Evolutionary conservation across 73 alveolate species (phyloP), one percentile per base, ranked within the genome.

Genomic region (Tetrahymena borealis): DNA sequence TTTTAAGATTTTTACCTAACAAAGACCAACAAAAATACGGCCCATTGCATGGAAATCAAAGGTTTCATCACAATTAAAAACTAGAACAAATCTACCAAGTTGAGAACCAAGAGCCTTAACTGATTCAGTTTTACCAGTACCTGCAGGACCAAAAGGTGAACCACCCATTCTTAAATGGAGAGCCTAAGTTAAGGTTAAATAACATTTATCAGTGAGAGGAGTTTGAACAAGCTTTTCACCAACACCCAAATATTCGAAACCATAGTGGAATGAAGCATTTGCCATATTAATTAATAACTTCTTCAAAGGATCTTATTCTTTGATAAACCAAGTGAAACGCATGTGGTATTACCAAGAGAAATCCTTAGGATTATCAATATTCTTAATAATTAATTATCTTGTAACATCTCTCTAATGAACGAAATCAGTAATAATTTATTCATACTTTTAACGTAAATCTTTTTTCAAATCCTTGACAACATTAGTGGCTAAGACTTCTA

Each of bases 11-110:
- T 3, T 60, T 60, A 60, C 85, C 91, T 99, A 98, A 91, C 99
- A 98, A 37, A 98, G 96, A 91, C 99, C 99, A 20, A 99, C 99
- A 94, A 99, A 98, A 93, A 99, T 99, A 95, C 99, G 94, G 39
- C 99, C 99, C 99, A 99, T 99, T n/a, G 99, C 99, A 94, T 99
- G 98, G 94, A 98, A 98, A 98, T 99, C 99, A 94, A 99, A 98
- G 42, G 99, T 98, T 91, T 99, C 99, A 96, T 99, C 99, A 91
- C 99, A 99, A 96, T 99, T 98, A 96, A 99, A 99, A 90, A 99
- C 99, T 20, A 99, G 95, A 20, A 99, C 99, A 93, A 98, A 98
- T 93, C 99, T 94, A 28, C 99, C 99, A 39, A 99, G 95, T 90
- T 97, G 98, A 32, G 98, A 97, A 32, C 99, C 99, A 42, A 99